Base-by-base conservation (phyloP, 2,329 filamentous ascomycete species). In the Aureobasidium subglaciale region DNA sequence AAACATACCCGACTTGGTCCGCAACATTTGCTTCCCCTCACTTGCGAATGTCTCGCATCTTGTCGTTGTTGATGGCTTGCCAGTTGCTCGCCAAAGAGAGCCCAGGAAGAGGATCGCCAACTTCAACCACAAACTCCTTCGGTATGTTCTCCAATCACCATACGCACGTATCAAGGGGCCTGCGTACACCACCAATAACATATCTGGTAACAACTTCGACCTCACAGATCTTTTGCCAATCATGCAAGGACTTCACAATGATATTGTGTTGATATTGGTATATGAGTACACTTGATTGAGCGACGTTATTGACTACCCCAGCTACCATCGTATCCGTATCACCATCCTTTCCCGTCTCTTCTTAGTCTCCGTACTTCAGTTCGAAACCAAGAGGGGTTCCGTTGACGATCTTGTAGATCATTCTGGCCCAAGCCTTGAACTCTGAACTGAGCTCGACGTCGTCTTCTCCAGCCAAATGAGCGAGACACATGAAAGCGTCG, bases 401-500 rank as follows among this genome's bases (percentile, higher is more conserved):
- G 16, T 53, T 40, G 13, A 30, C 35, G 25, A 53, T 32, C 24
- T 41, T 16, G 48, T 53, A 53, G 2, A 40, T 2, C 35, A 2
- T 30, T 8, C 35, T 53, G 35, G 48, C 48, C 48, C 24, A 30
- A 4, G 24, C 8, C 27, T 40, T 11, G 25, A 53, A 41, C 10
- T 41, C 35, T 5, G 32, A 16, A 13, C 48, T n/a, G 13, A 53
- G 48, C 11, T 22, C n/a, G 5, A 10, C 10, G 15, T 53, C 15
- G 22, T 60, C 45, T 5, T 48, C 54, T 13, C 58, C 60, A 18
- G 63, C 61, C 2, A 42, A 58, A 34, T 60, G 3, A 38, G 22
- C 60, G 18, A 67, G 32, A 2, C 56, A 53, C 4, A 62, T 59
- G 5, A 58, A 18, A 15, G 60, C 63, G n/a, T 61, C 59, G 1